Conservation (phyloP, 2,329 filamentous ascomycete species). For the Penicillium fuscoglaucum region DNA sequence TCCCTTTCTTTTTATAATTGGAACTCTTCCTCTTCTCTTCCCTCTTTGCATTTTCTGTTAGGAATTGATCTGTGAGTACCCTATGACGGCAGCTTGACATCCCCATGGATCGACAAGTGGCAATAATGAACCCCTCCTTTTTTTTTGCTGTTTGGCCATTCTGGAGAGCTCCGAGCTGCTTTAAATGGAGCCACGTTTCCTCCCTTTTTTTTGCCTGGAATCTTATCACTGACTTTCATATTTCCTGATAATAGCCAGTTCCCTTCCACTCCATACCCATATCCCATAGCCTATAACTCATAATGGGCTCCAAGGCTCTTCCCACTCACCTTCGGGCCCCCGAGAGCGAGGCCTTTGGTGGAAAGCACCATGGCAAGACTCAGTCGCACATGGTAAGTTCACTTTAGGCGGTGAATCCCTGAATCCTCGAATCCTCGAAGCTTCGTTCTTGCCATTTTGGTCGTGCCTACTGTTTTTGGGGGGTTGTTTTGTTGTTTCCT, state of each 20-base stretch:
- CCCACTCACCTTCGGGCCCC: conserved; percentile 74
- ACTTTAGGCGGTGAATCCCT: neutral
- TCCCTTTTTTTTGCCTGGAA: neutral
- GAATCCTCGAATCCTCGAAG: neutral
- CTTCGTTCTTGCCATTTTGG: neutral
- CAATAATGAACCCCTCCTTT: conserved; percentile 21
- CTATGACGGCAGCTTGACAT: conserved; percentile 36
- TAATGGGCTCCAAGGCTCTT: conserved; percentile 75
- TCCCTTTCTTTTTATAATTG: conserved; percentile 6
- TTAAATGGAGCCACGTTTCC: conserved; percentile 16
- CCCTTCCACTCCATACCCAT: conserved; percentile 5
- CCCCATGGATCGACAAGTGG: conserved; percentile 32
- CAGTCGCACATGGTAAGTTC: conserved; percentile 58
- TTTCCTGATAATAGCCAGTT: conserved; percentile 7
- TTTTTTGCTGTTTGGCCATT: neutral
- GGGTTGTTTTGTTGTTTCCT: neutral
- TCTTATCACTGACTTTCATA: conserved; percentile 1
- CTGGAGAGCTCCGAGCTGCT: neutral
- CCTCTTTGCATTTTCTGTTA: neutral
- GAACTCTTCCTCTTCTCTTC: neutral
- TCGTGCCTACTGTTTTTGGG: neutral
- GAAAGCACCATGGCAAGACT: conserved; percentile 56
- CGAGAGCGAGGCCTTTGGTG: conserved; percentile 41
- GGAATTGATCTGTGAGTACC: conserved; percentile 2
- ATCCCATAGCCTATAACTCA: conserved; percentile 21